Conservation (phyloP, 2,329 filamentous ascomycete species). For the Penicillium sp. region DNA sequence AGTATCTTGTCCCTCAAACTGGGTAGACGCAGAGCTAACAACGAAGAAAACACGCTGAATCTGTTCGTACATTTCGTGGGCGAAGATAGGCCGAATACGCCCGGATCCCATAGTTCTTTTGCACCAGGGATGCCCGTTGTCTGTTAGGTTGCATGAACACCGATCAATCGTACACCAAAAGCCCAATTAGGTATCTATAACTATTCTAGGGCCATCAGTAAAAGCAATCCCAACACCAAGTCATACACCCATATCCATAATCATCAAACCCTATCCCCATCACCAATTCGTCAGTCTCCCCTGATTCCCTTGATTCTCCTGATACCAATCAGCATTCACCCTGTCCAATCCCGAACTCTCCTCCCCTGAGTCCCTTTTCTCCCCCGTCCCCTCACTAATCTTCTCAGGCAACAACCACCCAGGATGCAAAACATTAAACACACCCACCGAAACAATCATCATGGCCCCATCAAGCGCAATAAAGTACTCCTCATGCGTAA, state of each 20-base stretch:
- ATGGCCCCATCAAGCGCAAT: constrained; percentile 49
- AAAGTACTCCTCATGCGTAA: constrained; percentile 51
- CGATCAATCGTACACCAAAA: neutral
- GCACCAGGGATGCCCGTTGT: no score
- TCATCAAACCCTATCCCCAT: neutral
- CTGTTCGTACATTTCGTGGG: no score
- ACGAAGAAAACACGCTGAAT: no score
- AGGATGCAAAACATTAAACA: constrained; percentile 48
- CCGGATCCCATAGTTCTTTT: no score
- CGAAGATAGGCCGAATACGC: no score
- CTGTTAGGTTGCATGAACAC: no score
- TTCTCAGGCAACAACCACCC: constrained; percentile 37
- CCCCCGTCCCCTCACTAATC: neutral
- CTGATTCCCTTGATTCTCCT: neutral
- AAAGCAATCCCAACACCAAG: neutral
- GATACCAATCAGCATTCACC: constrained; percentile 12
- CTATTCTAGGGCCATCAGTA: neutral
- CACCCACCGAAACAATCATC: constrained; percentile 47
- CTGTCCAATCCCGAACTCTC: no score
- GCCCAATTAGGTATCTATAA: neutral
- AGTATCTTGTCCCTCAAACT: no score
- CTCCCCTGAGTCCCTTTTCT: no score
- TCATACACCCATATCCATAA: neutral
- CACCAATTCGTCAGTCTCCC: constrained; percentile 1
- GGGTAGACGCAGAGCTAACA: no score